Evolutionary conservation across 2,329 filamentous ascomycete genomes (phyloP).

Genomic region (Fusarium illudens): DNA sequence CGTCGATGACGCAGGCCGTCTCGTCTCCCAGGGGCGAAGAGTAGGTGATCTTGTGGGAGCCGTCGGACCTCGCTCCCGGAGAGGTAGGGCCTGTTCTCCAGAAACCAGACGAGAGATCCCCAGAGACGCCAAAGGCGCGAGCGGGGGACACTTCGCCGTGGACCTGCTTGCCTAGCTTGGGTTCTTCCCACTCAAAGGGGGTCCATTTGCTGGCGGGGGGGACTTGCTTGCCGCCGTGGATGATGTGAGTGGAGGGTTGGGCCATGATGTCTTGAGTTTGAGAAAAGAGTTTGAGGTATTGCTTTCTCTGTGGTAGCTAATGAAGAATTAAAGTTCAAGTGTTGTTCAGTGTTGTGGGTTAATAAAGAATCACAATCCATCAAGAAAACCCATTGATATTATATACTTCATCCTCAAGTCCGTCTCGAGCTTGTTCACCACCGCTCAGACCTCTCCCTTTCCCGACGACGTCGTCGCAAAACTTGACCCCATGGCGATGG

Average conservation of each 20-base stretch:
- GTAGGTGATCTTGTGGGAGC: conserved; percentile 4
- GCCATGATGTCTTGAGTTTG: neutral
- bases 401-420: neutral
- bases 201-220: neutral
- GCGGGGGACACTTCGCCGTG: conserved; percentile 1
- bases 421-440: neutral
- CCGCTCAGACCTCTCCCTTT: neutral
- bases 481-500: neutral
- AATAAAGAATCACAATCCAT: neutral
- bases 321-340: neutral
- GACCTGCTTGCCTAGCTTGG: conserved; percentile 4
- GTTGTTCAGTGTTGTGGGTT: neutral
- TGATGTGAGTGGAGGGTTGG: conserved; percentile 1
- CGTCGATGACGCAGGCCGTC: conserved; percentile 1
- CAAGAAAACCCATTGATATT: neutral
- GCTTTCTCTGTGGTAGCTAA: too few species aligned
- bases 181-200: conserved; percentile 12
- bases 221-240: conserved; percentile 9
- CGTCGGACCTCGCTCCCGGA: neutral
- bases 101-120: conserved; percentile 3
- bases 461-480: neutral
- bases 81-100: neutral
- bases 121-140: conserved; percentile 1
- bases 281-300: neutral
- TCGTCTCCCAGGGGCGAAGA: conserved; percentile 3